phyloP scores from a whole-genome alignment of 169 alveolate genomes.

The Eimeria tenella region DNA sequence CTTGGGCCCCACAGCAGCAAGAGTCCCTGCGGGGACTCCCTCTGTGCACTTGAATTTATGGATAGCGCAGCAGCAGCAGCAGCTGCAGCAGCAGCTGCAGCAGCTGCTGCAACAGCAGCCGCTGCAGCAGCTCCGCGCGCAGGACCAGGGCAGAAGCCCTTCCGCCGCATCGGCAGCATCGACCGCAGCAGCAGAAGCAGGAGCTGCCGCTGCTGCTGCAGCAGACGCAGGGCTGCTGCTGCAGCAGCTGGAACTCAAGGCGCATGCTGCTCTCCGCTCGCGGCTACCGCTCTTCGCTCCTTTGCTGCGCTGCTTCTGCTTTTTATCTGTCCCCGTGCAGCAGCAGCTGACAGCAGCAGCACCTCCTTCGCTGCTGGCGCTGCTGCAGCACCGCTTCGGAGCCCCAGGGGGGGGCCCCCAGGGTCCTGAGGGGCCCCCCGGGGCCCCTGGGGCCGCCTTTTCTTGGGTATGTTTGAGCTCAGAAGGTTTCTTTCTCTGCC shows the following conservation, averaged over 20 bases:
- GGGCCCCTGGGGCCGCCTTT: neutral
- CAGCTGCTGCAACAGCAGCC: slow-evolving; percentile 32
- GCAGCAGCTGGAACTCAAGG: slow-evolving; percentile 42
- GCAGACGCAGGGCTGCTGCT: slow-evolving; percentile 19
- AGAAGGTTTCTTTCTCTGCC: neutral
- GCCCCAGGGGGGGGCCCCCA: neutral
- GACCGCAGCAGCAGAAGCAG: neutral
- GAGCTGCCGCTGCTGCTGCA: neutral
- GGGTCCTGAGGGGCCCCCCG: neutral
- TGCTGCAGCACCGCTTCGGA: slow-evolving; percentile 27
- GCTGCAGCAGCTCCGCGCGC: slow-evolving; percentile 20
- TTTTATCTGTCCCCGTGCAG: slow-evolving; percentile 39
- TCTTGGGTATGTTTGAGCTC: slow-evolving; percentile 1
- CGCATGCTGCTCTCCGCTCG: slow-evolving; percentile 20
- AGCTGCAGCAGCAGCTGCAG: slow-evolving; percentile 21
- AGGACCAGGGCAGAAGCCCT: neutral
- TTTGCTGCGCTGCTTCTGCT: neutral
- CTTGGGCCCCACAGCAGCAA: neutral
- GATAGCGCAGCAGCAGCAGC: slow-evolving; percentile 42
- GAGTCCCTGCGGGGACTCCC: slow-evolving; percentile 33
- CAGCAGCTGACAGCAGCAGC: slow-evolving; percentile 54
- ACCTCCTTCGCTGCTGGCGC: neutral
- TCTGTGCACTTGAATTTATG: slow-evolving; percentile 11
- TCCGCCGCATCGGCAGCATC: neutral
- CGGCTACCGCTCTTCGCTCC: slow-evolving; percentile 21